Percentiles rank a stretch among this genome's conserved stretches.
Conservation (phyloP, 2,329 filamentous ascomycete genomes). For the Sporothrix humicola region DNA sequence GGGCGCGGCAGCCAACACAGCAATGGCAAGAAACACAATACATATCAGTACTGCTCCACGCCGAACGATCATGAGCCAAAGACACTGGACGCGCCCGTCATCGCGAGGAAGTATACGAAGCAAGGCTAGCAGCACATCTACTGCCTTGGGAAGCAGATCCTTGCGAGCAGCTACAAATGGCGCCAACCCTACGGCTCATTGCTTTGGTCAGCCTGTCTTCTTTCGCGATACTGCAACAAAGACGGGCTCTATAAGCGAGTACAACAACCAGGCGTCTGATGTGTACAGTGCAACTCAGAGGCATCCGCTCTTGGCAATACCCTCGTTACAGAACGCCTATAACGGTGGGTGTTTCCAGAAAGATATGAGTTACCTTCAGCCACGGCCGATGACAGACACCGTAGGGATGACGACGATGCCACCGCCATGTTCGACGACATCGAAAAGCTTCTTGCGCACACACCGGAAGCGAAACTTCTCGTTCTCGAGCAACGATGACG, state of each 20-base stretch:
- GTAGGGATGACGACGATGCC: not conserved
- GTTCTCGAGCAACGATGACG: slow-evolving; percentile 38
- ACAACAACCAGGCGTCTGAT: not conserved
- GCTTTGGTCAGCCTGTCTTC: not conserved
- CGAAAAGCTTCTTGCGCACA: slow-evolving; percentile 25
- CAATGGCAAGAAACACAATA: slow-evolving; percentile 19
- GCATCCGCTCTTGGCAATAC: not conserved
- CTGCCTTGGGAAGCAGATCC: not conserved
- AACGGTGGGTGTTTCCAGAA: not conserved
- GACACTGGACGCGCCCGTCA: slow-evolving; percentile 23
- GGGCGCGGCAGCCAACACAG: not conserved
- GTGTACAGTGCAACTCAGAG: not conserved
- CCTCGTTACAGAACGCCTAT: not conserved
- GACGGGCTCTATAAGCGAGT: not conserved
- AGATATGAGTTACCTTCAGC: not conserved
- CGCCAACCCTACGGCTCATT: not conserved
- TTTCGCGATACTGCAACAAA: not conserved
- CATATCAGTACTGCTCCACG: slow-evolving; percentile 14
- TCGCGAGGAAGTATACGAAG: not conserved
- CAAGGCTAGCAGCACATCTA: not conserved
- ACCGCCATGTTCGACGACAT: slow-evolving; percentile 5
- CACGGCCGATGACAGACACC: not conserved
- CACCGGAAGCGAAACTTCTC: slow-evolving; percentile 30
- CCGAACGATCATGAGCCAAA: slow-evolving; percentile 26
- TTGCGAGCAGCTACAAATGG: not conserved